A percentile compares a stretch with the other conserved stretches of the same genome.
Conservation (phyloP, 495 filamentous ascomycete species). For the Aspergillus ostianus region DNA sequence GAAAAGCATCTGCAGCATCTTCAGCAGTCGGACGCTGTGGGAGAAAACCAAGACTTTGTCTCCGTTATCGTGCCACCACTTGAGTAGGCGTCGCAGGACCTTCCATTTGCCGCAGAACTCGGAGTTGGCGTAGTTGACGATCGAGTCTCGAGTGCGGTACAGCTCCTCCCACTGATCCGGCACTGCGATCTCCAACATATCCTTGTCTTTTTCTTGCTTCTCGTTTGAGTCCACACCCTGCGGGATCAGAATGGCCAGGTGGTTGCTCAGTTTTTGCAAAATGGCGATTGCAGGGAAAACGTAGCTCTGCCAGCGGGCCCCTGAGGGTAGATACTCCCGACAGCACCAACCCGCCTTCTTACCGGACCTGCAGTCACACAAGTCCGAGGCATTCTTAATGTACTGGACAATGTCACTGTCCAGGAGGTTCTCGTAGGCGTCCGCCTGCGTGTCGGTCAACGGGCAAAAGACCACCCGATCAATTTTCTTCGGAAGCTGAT, state of each 20-base stretch:
- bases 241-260: constrained; percentile 86
- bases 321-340: constrained; percentile 53
- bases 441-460: constrained; percentile 75
- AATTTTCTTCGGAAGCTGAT: constrained; percentile 94
- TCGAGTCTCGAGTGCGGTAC: constrained; percentile 70
- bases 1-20: constrained; percentile 85
- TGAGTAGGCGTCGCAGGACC: constrained; percentile 79
- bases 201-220: constrained; percentile 79
- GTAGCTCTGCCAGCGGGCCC: constrained; percentile 67
- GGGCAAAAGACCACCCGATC: constrained; percentile 96
- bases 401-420: constrained; percentile 67
- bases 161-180: constrained; percentile 76
- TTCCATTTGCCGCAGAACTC: constrained; percentile 99
- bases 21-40: constrained; percentile 80
- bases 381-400: constrained; percentile 64
- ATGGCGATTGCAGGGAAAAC: constrained; percentile 85
- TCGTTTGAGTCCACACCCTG: constrained; percentile 62
- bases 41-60: constrained; percentile 96
- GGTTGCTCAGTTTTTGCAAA: constrained; percentile 87
- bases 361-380: constrained; percentile 67
- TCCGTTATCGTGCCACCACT: constrained; percentile 83
- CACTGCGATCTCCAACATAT: constrained; percentile 70
- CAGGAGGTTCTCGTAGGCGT: constrained; percentile 82
- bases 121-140: constrained; percentile 80
- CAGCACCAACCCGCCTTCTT: constrained; percentile 86